Conservation (phyloP, 345 rosid species). For the Camelina neglecta region DNA sequence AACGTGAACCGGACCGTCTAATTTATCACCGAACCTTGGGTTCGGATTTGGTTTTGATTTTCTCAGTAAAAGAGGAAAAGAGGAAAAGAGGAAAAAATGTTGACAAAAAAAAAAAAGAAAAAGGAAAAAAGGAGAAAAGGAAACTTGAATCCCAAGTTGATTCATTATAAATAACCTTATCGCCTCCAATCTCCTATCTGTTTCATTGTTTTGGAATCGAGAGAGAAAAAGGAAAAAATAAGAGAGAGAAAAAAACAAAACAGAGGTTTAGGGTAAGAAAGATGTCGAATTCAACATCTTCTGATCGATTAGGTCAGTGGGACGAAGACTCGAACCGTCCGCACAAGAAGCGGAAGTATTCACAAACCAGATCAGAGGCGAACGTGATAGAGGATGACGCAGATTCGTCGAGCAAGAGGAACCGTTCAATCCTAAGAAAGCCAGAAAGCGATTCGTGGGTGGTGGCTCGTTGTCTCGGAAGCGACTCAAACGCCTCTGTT, state of each 20-base stretch:
- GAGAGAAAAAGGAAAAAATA: not conserved
- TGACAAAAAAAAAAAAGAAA: too few relatives aligned
- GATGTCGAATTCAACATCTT: not conserved
- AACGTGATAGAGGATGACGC: not conserved
- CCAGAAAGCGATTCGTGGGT: conserved; percentile 11
- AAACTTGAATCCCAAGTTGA: conserved; percentile 17
- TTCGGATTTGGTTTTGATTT: too few relatives aligned
- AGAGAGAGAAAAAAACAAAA: too few relatives aligned
- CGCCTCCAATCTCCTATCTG: too few relatives aligned
- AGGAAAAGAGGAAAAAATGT: too few relatives aligned
- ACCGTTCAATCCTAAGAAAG: not conserved
- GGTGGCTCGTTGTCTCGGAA: conserved; percentile 12
- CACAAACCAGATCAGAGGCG: not conserved
- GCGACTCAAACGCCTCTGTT: conserved; percentile 28
- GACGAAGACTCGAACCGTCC: conserved; percentile 14
- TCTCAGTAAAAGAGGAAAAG: too few relatives aligned
- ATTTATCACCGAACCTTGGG: too few relatives aligned
- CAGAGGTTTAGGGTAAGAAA: not conserved
- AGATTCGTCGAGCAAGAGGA: conserved; percentile 13
- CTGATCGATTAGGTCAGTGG: conserved; percentile 5
- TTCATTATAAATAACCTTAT: not conserved
- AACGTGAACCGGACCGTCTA: too few relatives aligned
- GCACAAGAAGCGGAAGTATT: conserved; percentile 14
- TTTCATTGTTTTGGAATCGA: too few relatives aligned
- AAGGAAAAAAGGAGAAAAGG: too few relatives aligned